These are phyloP conservation scores for Rhodamnia rubescens DNA, from an alignment of 345 rosid genomes.

Conservation along the genomic window DNA sequence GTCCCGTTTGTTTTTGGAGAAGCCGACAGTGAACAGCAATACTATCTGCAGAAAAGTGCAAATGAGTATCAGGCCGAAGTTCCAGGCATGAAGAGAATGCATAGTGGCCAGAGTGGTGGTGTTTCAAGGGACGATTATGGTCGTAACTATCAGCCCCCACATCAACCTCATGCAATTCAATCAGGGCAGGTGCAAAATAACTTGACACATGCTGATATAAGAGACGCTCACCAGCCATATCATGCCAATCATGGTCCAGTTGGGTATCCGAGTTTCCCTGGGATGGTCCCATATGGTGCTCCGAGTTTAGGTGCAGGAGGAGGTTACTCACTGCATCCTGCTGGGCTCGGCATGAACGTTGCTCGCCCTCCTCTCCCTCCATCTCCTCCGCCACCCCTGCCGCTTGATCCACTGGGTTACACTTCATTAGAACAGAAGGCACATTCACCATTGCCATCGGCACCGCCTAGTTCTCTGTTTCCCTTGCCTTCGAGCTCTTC, in stretches of 20 bases:
- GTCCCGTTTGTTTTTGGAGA: background rate
- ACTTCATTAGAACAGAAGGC: conserved; percentile 8
- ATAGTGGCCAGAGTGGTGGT: conserved; percentile 1
- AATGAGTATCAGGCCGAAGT: background rate
- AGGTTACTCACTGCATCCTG: conserved; percentile 4
- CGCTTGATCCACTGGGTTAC: conserved; percentile 20
- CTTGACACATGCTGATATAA: background rate
- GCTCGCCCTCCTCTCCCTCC: conserved; percentile 45
- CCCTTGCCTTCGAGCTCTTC: conserved; percentile 30
- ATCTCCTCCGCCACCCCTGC: conserved; percentile 64
- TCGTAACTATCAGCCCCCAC: background rate
- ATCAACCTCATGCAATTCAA: background rate
- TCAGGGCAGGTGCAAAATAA: background rate
- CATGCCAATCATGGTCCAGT: background rate
- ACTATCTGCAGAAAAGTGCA: background rate
- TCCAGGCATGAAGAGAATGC: background rate
- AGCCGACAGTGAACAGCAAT: background rate
- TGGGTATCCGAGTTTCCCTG: background rate
- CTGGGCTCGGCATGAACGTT: background rate
- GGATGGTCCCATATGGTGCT: background rate
- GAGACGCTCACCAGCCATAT: background rate
- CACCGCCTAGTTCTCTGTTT: conserved; percentile 28
- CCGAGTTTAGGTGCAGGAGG: conserved; percentile 9
- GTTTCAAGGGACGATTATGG: background rate
- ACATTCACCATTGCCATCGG: conserved; percentile 14